These are phyloP conservation scores for Aquilaria malaccensis DNA, from an alignment of 345 rosid genomes.

Conservation along the genomic window DNA sequence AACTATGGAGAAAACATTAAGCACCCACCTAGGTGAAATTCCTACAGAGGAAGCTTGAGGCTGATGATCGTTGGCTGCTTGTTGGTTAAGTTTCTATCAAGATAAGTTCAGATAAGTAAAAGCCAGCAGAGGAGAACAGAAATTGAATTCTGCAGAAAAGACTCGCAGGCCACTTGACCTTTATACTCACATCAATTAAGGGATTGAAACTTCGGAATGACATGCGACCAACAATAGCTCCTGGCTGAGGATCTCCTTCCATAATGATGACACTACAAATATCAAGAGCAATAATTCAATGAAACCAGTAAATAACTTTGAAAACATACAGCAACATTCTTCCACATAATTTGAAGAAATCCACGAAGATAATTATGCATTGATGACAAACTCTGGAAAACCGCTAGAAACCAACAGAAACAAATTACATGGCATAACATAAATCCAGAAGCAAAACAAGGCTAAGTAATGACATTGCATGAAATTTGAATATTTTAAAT, in stretches of 20 bases:
- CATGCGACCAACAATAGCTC: constrained; percentile 79
- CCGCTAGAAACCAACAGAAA: background rate
- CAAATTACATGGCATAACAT: background rate
- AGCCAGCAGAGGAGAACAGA: constrained; percentile 14
- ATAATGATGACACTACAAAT: constrained; percentile 66
- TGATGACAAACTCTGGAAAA: background rate
- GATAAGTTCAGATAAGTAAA: constrained; percentile 22
- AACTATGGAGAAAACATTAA: background rate
- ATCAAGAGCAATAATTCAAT: background rate
- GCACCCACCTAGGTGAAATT: constrained; percentile 39
- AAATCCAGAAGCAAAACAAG: background rate
- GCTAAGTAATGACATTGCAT: constrained; percentile 3
- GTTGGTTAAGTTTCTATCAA: constrained; percentile 75
- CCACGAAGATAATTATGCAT: background rate
- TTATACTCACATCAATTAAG: constrained; percentile 73
- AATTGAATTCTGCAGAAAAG: constrained; percentile 13
- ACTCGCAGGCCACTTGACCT: constrained; percentile 9
- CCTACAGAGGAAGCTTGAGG: constrained; percentile 34
- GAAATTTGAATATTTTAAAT: constrained; percentile 1
- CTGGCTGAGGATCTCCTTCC: constrained; percentile 91
- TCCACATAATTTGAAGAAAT: background rate
- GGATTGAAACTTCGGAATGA: constrained; percentile 94
- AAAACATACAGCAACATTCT: no score
- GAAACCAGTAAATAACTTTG: background rate
- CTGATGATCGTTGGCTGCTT: constrained; percentile 24